Evolutionary conservation across 805 yeast species (phyloP), one percentile per base, ranked within the genome.

Genomic region (Peterozyma xylosa): DNA sequence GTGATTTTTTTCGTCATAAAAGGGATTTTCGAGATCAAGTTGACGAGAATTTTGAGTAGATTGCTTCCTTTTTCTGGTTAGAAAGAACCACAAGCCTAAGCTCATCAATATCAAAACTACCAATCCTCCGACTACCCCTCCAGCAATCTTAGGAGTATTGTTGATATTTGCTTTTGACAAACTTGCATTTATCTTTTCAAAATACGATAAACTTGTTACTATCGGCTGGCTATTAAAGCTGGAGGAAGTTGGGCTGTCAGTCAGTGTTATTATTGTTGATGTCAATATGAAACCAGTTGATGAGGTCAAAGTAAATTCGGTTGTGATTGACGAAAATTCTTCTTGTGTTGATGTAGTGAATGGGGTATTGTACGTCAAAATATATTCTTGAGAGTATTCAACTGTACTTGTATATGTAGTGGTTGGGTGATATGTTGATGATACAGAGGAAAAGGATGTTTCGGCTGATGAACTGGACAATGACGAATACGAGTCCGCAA

Each of bases 111-210:
- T 53, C 3, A 62, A 35, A 1, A 59, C 73, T 1, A 58, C 66
- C 6, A 67, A 45, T 10, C 73, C 74, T 13, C 73, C 74, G 2
- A 68, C 71, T 1, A 68, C 73, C 9, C 73, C 73, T 13, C 74
- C 74, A 2, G 58, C 71, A 34, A 69, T 68, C 11, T 70, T 57
- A 1, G 67, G 72, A 9, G 58, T 53, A 40, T 63, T 67, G 17
- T 63, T 39, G 13, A 53, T 43, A 34, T 30, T 50, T 35, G 34
- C 37, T 38, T 21, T 32, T 37, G 39, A 32, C 17, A 2, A 37
- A 17, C 30, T 33, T 16, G 30, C 43, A n/a, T 30, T 13, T 10
- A 41, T 37, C 6, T 38, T 29, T 33, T 45, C 42, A 35, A 39
- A 45, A 27, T 40, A 45, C 3, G 47, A 37, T 14, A 33, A 41